Percentiles rank a stretch among this genome's conserved stretches.
Evolutionary conservation across 2,329 filamentous ascomycete genomes (phyloP).

Genomic region (Metarhizium album): DNA sequence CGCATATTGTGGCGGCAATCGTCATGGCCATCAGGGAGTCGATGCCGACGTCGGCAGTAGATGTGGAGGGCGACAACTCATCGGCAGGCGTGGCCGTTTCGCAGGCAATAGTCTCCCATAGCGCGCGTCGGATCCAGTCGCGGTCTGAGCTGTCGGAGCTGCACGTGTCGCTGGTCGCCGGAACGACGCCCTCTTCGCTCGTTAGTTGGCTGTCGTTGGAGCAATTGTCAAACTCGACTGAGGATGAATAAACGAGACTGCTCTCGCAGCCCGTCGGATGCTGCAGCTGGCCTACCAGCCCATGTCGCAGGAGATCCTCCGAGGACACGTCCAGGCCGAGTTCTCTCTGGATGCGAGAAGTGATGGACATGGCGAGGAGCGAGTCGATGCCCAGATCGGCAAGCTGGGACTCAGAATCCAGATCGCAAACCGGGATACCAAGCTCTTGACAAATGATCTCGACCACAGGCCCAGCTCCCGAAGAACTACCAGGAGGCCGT

Average conservation of each 20-base stretch:
- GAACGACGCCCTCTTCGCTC: neutral
- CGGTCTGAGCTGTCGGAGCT: constrained; percentile 23
- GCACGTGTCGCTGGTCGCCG: constrained; percentile 32
- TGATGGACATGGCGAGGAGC: constrained; percentile 45
- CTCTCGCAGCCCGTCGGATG: constrained; percentile 1
- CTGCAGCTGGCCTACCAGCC: constrained; percentile 7
- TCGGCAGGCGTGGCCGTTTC: constrained; percentile 11
- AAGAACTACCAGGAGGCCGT: neutral
- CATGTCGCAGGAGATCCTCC: constrained; percentile 8
- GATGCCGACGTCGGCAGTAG: constrained; percentile 11
- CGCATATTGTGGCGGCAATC: constrained; percentile 14
- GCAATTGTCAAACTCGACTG: constrained; percentile 34
- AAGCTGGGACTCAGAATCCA: constrained; percentile 41
- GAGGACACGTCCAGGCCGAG: constrained; percentile 42
- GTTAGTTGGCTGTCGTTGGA: constrained; percentile 50
- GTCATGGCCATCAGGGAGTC: constrained; percentile 13
- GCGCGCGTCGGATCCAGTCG: constrained; percentile 7
- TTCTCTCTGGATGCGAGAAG: constrained; percentile 43
- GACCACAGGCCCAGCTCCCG: constrained; percentile 2
- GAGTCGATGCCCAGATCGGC: constrained; percentile 50
- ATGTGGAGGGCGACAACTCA: constrained; percentile 10
- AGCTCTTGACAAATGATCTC: constrained; percentile 51
- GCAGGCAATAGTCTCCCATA: constrained; percentile 7
- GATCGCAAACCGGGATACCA: constrained; percentile 57
- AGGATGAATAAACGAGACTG: constrained; percentile 38